phyloP scores from a whole-genome alignment of 345 rosid genomes.

The Salix exigua region DNA sequence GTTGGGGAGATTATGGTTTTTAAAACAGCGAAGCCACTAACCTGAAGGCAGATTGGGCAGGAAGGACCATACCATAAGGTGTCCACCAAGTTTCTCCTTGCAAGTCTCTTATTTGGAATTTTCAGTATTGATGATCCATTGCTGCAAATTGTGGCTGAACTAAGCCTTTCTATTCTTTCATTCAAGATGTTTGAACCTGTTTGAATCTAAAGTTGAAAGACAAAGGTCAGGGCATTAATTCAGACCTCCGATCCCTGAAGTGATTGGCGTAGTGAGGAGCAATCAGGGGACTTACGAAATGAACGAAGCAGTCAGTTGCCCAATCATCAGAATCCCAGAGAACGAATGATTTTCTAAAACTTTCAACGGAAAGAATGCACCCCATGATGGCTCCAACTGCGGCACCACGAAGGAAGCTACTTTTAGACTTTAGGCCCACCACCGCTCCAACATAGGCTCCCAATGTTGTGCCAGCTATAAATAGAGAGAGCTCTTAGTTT shows the following conservation, averaged over 20 bases:
- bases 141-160: neutral
- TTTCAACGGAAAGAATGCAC: slow-evolving; percentile 12
- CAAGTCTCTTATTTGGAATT: slow-evolving; percentile 16
- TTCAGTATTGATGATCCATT: neutral
- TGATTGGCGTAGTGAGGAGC: neutral
- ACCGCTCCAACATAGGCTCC: slow-evolving; percentile 28
- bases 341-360: slow-evolving; percentile 8
- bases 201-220: neutral
- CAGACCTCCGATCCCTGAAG: neutral
- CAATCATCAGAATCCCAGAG: slow-evolving; percentile 16
- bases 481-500: neutral
- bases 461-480: slow-evolving; percentile 27
- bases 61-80: slow-evolving; percentile 20
- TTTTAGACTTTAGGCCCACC: slow-evolving; percentile 23
- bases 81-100: slow-evolving; percentile 20
- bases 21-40: neutral
- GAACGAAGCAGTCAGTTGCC: slow-evolving; percentile 7
- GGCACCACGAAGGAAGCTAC: slow-evolving; percentile 26
- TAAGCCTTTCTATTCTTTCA: neutral
- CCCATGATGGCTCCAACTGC: slow-evolving; percentile 31
- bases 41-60: slow-evolving; percentile 51
- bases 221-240: neutral
- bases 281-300: slow-evolving; percentile 11
- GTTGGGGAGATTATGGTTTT: neutral
- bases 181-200: neutral